Evolutionary conservation across 306 rosid genomes (phyloP).

Genomic region (Medicago arabica): DNA sequence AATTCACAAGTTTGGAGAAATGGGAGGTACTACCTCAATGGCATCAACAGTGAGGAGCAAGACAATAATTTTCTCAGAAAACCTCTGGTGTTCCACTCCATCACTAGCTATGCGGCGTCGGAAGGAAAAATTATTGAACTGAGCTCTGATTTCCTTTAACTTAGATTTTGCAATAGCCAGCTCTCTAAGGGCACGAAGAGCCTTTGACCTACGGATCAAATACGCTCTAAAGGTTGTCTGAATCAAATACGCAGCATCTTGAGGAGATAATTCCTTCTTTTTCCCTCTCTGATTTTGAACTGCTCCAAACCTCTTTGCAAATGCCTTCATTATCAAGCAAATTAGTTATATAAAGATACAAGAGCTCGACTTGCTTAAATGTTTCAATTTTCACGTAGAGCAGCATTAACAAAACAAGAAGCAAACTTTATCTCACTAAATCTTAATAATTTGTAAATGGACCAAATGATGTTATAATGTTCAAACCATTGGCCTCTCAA

Average conservation of each 20-base stretch:
- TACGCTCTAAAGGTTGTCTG: slow-evolving; percentile 78
- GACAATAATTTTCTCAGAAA: slow-evolving; percentile 84
- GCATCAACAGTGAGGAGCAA: slow-evolving; percentile 91
- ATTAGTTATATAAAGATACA: slow-evolving; percentile 19
- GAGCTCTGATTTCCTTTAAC: slow-evolving; percentile 78
- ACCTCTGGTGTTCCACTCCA: slow-evolving; percentile 79
- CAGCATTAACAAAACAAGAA: not conserved
- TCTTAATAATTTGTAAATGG: too few relatives aligned
- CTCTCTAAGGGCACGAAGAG: slow-evolving; percentile 86
- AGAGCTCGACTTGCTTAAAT: not conserved
- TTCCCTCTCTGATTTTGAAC: slow-evolving; percentile 61
- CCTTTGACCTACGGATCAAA: slow-evolving; percentile 76
- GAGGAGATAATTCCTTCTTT: slow-evolving; percentile 85
- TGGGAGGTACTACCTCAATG: slow-evolving; percentile 63
- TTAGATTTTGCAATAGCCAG: slow-evolving; percentile 82
- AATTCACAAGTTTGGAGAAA: slow-evolving; percentile 17
- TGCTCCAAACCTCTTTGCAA: slow-evolving; percentile 72
- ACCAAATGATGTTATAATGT: not conserved
- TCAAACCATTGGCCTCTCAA: not conserved
- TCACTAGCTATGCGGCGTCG: slow-evolving; percentile 63
- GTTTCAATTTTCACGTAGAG: not conserved
- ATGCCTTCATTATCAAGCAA: slow-evolving; percentile 63
- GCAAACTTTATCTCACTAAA: not conserved
- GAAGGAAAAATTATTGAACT: slow-evolving; percentile 76
- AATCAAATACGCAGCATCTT: slow-evolving; percentile 85